Percentiles rank a stretch among this genome's conserved stretches.
phyloP scores from a whole-genome alignment of 768 basidiomycete genomes.

The Collybia nuda region DNA sequence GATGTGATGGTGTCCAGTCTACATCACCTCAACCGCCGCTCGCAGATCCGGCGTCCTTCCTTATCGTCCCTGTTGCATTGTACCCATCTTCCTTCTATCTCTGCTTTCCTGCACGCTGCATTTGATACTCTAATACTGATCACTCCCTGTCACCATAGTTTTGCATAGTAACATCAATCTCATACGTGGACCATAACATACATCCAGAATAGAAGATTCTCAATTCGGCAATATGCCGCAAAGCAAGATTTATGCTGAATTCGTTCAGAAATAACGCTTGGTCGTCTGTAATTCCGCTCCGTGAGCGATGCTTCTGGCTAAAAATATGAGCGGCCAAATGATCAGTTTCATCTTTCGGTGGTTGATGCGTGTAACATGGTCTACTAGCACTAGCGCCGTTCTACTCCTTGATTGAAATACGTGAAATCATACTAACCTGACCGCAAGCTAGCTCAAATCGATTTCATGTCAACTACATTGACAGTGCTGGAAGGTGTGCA shows the following conservation, averaged over 20 bases:
- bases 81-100: conserved; percentile 7
- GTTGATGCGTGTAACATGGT: no score
- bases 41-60: not conserved
- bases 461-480: no score
- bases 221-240: no score
- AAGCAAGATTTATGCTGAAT: no score
- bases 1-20: conserved; percentile 6
- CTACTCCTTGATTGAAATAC: not conserved
- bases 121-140: conserved; percentile 13
- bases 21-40: not conserved
- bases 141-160: conserved; percentile 14
- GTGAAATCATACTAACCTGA: not conserved
- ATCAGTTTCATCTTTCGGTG: no score
- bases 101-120: conserved; percentile 15
- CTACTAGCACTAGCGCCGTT: no score
- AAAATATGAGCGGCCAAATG: no score
- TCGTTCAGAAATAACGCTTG: no score
- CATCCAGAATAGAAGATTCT: conserved; percentile 19
- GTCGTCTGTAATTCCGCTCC: no score
- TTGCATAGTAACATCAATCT: conserved; percentile 28
- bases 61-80: conserved; percentile 13
- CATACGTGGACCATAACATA: conserved; percentile 19
- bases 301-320: no score
- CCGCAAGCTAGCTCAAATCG: no score
- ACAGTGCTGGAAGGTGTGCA: no score